Evolutionary conservation across 1,284 basidiomycete genomes (phyloP), one percentile per base, ranked within the genome.

Genomic region (Volvariella volvacea): DNA sequence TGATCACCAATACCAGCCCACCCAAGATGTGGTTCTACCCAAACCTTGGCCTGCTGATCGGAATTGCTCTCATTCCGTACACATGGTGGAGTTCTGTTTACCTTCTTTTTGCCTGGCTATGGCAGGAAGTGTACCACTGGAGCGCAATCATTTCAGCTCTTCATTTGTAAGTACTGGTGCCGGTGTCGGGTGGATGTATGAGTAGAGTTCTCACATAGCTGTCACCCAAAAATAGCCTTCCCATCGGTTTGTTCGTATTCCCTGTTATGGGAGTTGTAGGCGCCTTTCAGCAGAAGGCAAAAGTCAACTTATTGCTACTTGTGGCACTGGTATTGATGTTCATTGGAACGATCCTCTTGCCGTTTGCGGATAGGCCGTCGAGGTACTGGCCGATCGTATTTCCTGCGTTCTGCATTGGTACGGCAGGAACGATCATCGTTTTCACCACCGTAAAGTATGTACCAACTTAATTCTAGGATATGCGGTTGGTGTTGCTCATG

Each of bases 321-420:
- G 48, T 53, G 33, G 74, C 68, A 4, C 62, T 70, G 28, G 51
- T 51, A 22, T 46, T 71, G 48, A 52, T 64, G 28, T 55, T 69
- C 25, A 46, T 65, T 25, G 66, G 70, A n/a, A 73, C 69, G 1
- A 47, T 65, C 25, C 56, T 76, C 8, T 55, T 76, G 33, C 67
- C 69, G 1, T 58, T 69, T 40, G 66, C 66, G 0, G 65, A 73
- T 42, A 42, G 22, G 1, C 61, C 65, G 12, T 56, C 60, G 4
- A 55, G 62, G n/a, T 78, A 76, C 55, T 77, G 69, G 70, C 50
- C 55, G 0, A 63, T 63, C 48, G 61, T 67, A 37, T 70, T 78
- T 54, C 75, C 76, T n/a, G 74, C 65, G 15, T 72, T 74, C 50
- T 48, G 62, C 19, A 45, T 77, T 32, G 74, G 75, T 19, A 66